These are phyloP conservation scores for Parsonsia alboflavescens DNA, from an alignment of 257 asterid species.

Conservation along the genomic window DNA sequence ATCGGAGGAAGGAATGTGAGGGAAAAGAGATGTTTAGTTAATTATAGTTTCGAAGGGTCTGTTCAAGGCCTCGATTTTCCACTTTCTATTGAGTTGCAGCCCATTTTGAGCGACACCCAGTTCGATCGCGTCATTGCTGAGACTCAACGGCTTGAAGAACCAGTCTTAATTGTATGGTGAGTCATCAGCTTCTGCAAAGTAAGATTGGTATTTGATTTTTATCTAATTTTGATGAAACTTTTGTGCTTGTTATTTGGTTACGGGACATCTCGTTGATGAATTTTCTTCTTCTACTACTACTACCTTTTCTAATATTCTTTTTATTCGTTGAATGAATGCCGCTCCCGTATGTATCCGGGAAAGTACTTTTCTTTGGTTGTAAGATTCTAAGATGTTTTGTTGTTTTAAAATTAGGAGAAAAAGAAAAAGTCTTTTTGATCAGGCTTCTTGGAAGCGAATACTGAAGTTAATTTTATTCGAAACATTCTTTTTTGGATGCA, in stretches of 20 bases:
- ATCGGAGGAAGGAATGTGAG: conserved; percentile 1
- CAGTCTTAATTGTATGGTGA: conserved; percentile 65
- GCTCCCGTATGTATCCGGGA: not conserved
- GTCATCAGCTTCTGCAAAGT: not conserved
- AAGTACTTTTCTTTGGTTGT: not conserved
- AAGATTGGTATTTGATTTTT: not conserved
- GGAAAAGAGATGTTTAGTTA: conserved; percentile 14
- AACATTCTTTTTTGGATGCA: conserved; percentile 26
- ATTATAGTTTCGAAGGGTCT: conserved; percentile 38
- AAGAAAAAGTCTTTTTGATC: not conserved
- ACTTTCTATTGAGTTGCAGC: conserved; percentile 47
- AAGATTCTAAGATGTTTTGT: not conserved
- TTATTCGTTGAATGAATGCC: not conserved
- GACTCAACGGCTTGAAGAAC: conserved; percentile 58
- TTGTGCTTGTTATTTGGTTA: not conserved
- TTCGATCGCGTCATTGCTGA: conserved; percentile 64
- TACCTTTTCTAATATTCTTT: not conserved
- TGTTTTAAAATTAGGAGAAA: not conserved
- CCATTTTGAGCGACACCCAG: conserved; percentile 56
- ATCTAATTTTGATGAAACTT: not conserved
- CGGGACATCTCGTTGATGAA: not conserved
- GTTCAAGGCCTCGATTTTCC: conserved; percentile 43
- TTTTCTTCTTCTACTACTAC: not conserved
- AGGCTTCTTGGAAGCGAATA: not conserved
- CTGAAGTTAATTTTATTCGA: conserved; percentile 1